Evolutionary conservation across 164 flowering plant species (phyloP), one percentile per base, ranked within the genome.

Genomic region (Kingdonia uniflora): DNA sequence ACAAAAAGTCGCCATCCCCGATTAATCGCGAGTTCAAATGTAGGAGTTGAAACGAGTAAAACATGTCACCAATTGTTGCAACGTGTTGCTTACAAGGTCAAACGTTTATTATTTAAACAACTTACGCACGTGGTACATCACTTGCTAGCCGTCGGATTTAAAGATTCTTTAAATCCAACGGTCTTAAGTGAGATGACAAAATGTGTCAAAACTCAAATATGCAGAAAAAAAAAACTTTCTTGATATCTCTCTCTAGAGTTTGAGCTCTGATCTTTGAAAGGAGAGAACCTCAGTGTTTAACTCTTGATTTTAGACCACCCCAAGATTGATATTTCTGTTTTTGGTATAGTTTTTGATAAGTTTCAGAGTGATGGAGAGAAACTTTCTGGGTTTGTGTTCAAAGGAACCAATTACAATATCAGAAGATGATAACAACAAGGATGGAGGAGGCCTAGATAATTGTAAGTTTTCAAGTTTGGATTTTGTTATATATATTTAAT

Each of bases 381-480:
- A 77, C 58, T 80, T 80, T 55, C 13, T 80, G 70, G 82, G 82
- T 24, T 47, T 80, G 75, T 68, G 59, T 60, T 55, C 54, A 11
- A 76, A 63, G 51, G 77, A 73, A 44, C 76, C 69, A 22, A 79
- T 71, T 54, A 42, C 61, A 56, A 61, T 11, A 45, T 1, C 10
- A 20, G 6, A 44, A 39, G 80, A 68, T 46, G 61, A 52, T 25
- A 41, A 19, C 46, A 67, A 55, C 49, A 75, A 66, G 17, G 38
- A 68, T 57, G 74, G 82, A 71, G 37, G 35, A 29, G 8, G 35
- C 35, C 35, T 29, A 29, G 35, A 29, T 29, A 29, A 29, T 4
- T 3, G 35, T 29, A 29, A n/a, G 35, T 8, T 29, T 8, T 29
- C 8, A 29, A 8, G 35, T 29, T 29, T 29, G 35, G 35, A 29